Conservation (phyloP, 306 rosid species). For the Psophocarpus tetragonolobus region DNA sequence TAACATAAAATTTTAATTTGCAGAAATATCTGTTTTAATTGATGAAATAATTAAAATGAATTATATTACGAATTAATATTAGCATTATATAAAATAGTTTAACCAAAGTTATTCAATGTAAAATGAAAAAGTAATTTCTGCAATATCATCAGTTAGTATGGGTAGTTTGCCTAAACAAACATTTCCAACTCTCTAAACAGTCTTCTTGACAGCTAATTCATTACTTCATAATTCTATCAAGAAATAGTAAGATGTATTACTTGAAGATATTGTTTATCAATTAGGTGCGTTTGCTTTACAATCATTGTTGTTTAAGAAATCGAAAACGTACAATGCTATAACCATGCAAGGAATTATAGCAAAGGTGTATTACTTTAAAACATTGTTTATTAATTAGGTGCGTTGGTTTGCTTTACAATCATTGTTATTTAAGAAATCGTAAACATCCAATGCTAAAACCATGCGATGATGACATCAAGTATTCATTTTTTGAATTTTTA, state of each 20-base stretch:
- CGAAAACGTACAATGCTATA: slow-evolving; percentile 4
- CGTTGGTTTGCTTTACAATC: background rate
- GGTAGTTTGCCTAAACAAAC: background rate
- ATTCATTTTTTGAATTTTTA: too few relatives aligned
- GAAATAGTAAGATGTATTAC: background rate
- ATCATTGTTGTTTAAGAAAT: slow-evolving; percentile 23
- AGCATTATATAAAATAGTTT: background rate
- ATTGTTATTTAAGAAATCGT: background rate
- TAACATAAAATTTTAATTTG: background rate
- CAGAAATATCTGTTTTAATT: background rate
- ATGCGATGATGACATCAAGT: background rate
- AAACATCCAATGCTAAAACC: background rate
- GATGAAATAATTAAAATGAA: background rate
- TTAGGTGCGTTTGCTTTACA: slow-evolving; percentile 1
- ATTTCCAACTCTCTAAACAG: background rate
- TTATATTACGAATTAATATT: background rate
- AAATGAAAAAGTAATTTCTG: background rate
- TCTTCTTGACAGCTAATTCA: background rate
- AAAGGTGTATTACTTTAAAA: background rate
- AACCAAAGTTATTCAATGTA: background rate
- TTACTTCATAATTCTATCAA: background rate
- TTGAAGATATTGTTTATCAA: background rate
- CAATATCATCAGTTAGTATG: background rate
- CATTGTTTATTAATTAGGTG: slow-evolving; percentile 9
- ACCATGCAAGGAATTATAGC: slow-evolving; percentile 25